phyloP scores from a whole-genome alignment of 352 stramenopile species.

The Phytopythium cucurbitacearum region DNA sequence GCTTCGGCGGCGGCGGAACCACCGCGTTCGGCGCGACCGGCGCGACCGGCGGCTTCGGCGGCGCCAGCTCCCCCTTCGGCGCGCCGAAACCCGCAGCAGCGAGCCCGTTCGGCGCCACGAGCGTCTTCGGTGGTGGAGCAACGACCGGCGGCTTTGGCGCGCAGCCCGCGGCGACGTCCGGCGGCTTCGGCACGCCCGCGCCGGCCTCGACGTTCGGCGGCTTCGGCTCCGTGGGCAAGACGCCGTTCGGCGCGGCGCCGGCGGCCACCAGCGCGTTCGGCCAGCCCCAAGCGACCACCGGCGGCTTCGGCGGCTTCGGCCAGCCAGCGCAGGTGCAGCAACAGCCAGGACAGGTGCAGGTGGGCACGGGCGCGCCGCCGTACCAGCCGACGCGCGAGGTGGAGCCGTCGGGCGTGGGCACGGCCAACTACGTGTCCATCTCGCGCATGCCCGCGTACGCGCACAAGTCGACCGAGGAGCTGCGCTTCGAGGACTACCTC shows the following conservation, averaged over 20 bases:
- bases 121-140: slow-evolving; percentile 30
- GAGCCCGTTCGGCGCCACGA: slow-evolving; percentile 59
- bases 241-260: slow-evolving; percentile 34
- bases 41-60: slow-evolving; percentile 33
- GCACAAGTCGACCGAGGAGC: slow-evolving; percentile 73
- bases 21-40: slow-evolving; percentile 17
- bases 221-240: slow-evolving; percentile 45
- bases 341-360: slow-evolving; percentile 30
- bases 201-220: slow-evolving; percentile 25
- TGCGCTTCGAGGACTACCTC: slow-evolving; percentile 76
- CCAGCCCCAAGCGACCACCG: slow-evolving; percentile 22
- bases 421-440: slow-evolving; percentile 64
- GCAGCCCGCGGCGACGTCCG: slow-evolving; percentile 8
- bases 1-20: slow-evolving; percentile 28
- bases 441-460: slow-evolving; percentile 62
- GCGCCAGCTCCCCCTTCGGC: slow-evolving; percentile 10
- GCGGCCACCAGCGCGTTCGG: slow-evolving; percentile 47
- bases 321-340: slow-evolving; percentile 14
- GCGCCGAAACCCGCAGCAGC: slow-evolving; percentile 25
- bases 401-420: slow-evolving; percentile 54
- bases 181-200: slow-evolving; percentile 31
- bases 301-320: slow-evolving; percentile 36
- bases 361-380: slow-evolving; percentile 65
- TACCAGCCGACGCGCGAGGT: slow-evolving; percentile 67
- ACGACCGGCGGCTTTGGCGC: slow-evolving; percentile 33